Conservation (phyloP, 805 yeast species). For the Candida dajiaensis region DNA sequence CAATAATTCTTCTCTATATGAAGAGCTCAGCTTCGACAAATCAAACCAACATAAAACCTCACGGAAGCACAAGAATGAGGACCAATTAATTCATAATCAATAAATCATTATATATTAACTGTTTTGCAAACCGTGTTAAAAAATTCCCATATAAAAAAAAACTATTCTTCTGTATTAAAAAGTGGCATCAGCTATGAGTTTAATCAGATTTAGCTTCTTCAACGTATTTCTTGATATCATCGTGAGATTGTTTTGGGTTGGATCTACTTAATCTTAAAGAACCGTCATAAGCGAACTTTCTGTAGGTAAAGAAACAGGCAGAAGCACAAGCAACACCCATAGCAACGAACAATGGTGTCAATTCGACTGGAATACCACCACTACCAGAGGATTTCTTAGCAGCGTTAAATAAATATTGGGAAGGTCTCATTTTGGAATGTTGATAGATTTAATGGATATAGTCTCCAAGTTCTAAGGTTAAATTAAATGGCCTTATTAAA, state of each 20-base stretch:
- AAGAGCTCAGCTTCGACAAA: not conserved
- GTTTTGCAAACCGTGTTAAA: not conserved
- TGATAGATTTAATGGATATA: not conserved
- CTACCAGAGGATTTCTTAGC: conserved; percentile 32
- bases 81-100: not conserved
- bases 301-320: conserved; percentile 46
- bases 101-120: not conserved
- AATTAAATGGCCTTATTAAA: not conserved
- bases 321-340: conserved; percentile 47
- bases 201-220: conserved; percentile 6
- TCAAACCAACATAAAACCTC: not conserved
- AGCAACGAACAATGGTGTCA: conserved; percentile 52
- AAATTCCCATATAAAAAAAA: not conserved
- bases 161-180: not conserved
- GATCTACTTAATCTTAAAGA: conserved; percentile 45
- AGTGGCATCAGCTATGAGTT: not conserved
- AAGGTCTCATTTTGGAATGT: conserved; percentile 39
- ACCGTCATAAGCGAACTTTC: conserved; percentile 42
- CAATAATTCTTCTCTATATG: not conserved
- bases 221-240: conserved; percentile 22
- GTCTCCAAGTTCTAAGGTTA: not conserved
- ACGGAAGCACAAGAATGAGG: not conserved
- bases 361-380: conserved; percentile 43
- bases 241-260: conserved; percentile 32
- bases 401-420: conserved; percentile 40